Evolutionary conservation across 192 early-diverging fungal species (phyloP).

Genomic region (Linnemannia zychae): DNA sequence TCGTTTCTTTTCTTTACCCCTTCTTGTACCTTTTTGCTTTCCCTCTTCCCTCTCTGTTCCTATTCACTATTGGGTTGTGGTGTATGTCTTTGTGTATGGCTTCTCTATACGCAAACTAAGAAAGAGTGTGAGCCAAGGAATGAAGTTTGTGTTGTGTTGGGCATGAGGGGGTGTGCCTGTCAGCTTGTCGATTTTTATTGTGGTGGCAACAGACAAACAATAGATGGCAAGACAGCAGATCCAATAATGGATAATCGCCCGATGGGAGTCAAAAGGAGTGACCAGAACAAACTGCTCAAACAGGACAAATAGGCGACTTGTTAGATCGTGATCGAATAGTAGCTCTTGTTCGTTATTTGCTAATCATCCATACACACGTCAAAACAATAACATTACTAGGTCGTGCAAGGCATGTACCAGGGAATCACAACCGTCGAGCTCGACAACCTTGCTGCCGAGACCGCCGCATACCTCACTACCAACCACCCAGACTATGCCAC

Average conservation of each 20-base stretch:
- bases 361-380: not conserved
- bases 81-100: not conserved
- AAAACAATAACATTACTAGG: conserved; percentile 57
- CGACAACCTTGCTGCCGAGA: conserved; percentile 98
- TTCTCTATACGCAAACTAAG: not conserved
- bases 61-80: not conserved
- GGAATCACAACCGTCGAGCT: conserved; percentile 97
- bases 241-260: not conserved
- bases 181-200: not conserved
- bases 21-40: not conserved
- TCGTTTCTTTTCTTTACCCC: not conserved
- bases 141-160: not conserved
- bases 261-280: not conserved
- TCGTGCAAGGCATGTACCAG: conserved; percentile 95
- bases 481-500: conserved; percentile 97
- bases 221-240: not conserved
- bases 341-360: not conserved
- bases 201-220: not conserved
- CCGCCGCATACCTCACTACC: conserved; percentile 87
- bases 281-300: not conserved
- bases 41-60: not conserved
- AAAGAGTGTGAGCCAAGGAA: not conserved
- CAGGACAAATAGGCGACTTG: not conserved
- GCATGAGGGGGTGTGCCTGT: not conserved
- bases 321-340: no score